Evolutionary conservation across 1,284 basidiomycete genomes (phyloP), one percentile per base, ranked within the genome.

Genomic region (Anthracocystis setariae): DNA sequence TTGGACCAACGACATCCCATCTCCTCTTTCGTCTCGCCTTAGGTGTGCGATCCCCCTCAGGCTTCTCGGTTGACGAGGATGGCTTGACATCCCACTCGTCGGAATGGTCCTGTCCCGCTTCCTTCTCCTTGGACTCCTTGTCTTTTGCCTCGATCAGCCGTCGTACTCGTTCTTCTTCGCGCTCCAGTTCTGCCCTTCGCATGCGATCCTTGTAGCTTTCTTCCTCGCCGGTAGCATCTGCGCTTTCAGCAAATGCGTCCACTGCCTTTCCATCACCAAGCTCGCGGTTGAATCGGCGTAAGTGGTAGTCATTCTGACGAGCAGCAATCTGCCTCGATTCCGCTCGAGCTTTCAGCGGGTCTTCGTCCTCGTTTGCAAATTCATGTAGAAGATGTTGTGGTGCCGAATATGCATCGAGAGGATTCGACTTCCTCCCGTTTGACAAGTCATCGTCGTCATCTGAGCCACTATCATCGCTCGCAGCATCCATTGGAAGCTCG

Each of bases 381-480:
- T 98, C 96, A 84, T 94, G 89, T 32, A 98, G 87, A 49, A 98
- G 87, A 68, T 98, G 94, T 85, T 93, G 94, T 8, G 95, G 93
- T 40, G 88, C 94, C 51, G 94, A 93, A 84, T 78, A 82, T 32
- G 66, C 74, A 53, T 82, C 81, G 33, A 82, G 76, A 7, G 80
- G 80, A 45, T 82, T 82, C 8, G 47, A 27, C 12, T 65, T 59
- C 17, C 53, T 46, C 2, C 56, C 56, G 15, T 57, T 56, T 9
- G 58, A 54, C 0, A 32, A 39, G n/a, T 45, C 55, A 20, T 51
- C 59, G 9, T 64, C 64, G n/a, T 73, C 58, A 40, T 77, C 76
- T 29, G 72, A 69, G 45, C 54, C 67, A 33, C 58, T 73, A 23
- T 50, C 69, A 21, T 64, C 60, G 45, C 61, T 50, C 23, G 25